Evolutionary conservation across 2,329 filamentous ascomycete genomes (phyloP).

Genomic region (Hypomyces perniciosus): DNA sequence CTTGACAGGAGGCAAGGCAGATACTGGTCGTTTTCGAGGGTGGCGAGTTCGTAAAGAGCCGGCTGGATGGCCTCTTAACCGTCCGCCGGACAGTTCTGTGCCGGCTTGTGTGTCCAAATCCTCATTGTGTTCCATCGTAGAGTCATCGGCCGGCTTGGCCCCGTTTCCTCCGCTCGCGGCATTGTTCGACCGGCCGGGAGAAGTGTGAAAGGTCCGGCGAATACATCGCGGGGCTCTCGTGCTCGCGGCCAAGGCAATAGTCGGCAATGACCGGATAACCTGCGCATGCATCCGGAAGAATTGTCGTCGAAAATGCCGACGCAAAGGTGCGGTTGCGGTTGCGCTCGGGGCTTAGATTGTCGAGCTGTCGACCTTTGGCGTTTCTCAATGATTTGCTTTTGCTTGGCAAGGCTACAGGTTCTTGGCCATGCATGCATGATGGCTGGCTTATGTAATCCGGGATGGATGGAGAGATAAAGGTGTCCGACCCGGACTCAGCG

Average conservation of each 20-base stretch:
- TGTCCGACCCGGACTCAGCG: too few species aligned
- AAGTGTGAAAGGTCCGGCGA: slow-evolving; percentile 19
- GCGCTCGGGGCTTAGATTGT: neutral
- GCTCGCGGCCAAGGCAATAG: slow-evolving; percentile 20
- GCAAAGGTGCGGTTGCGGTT: slow-evolving; percentile 10
- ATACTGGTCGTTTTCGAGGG: slow-evolving; percentile 27
- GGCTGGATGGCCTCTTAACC: slow-evolving; percentile 21
- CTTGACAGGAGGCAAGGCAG: slow-evolving; percentile 44
- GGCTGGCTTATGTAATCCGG: neutral
- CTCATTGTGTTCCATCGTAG: slow-evolving; percentile 22
- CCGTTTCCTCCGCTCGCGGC: slow-evolving; percentile 12
- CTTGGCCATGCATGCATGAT: too few species aligned
- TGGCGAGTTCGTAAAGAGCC: slow-evolving; percentile 26
- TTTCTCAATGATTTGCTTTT: neutral
- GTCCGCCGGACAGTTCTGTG: slow-evolving; percentile 22
- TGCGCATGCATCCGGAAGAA: slow-evolving; percentile 27
- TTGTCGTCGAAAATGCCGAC: slow-evolving; percentile 15
- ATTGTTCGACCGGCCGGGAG: slow-evolving; percentile 13
- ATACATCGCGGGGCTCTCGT: slow-evolving; percentile 19
- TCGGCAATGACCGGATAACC: slow-evolving; percentile 25
- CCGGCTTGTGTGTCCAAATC: slow-evolving; percentile 23
- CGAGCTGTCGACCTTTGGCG: neutral
- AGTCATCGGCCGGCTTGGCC: slow-evolving; percentile 24
- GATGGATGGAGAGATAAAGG: neutral
- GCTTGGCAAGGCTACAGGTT: neutral